phyloP scores from a whole-genome alignment of 2,329 filamentous ascomycete genomes.

The Phialocephala subalpina region DNA sequence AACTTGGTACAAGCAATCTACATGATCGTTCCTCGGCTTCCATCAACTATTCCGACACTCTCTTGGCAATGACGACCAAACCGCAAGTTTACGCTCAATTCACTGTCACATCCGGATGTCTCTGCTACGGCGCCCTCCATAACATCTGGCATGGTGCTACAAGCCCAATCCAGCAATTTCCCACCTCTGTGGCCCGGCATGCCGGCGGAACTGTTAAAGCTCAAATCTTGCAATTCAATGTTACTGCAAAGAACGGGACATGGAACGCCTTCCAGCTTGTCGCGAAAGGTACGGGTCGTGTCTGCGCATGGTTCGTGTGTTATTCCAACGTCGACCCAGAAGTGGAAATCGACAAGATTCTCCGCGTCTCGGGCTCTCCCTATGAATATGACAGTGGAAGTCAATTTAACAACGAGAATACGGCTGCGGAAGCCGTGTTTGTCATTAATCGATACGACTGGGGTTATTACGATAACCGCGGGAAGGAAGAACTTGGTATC shows the following conservation, averaged over 20 bases:
- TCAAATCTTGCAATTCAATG: neutral
- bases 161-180: neutral
- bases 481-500: conserved; percentile 18
- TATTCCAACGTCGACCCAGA: conserved; percentile 12
- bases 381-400: conserved; percentile 30
- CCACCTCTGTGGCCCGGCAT: neutral
- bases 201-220: conserved; percentile 6
- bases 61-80: conserved; percentile 9
- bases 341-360: conserved; percentile 27
- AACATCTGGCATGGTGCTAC: conserved; percentile 3
- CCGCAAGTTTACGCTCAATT: conserved; percentile 7
- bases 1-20: no score
- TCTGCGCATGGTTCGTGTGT: conserved; percentile 9
- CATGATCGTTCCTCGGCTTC: no score
- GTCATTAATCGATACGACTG: conserved; percentile 32
- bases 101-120: conserved; percentile 5
- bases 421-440: conserved; percentile 22
- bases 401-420: conserved; percentile 28
- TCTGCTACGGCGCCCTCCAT: conserved; percentile 9
- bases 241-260: conserved; percentile 4
- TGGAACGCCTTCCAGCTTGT: conserved; percentile 7
- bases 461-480: conserved; percentile 23
- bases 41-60: conserved; percentile 5
- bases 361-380: conserved; percentile 27
- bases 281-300: neutral